Evolutionary conservation across 108 stramenopile genomes (phyloP).

Genomic region (Skeletonema grethae): DNA sequence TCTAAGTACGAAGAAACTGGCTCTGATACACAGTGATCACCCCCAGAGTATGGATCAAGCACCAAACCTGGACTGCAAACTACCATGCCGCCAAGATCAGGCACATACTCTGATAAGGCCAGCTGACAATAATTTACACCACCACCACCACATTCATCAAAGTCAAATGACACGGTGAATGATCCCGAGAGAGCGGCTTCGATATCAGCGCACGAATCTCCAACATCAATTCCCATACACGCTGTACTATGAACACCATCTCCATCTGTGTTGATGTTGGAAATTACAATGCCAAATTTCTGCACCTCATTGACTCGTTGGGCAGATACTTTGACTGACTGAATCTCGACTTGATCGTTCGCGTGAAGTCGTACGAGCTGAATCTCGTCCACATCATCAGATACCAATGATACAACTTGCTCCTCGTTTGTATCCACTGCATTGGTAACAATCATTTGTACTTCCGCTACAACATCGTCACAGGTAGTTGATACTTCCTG

Average conservation of each 20-base stretch:
- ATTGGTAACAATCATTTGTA: constrained; percentile 80
- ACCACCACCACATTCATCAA: constrained; percentile 50
- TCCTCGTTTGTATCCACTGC: constrained; percentile 79
- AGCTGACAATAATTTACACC: constrained; percentile 61
- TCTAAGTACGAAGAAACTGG: constrained; percentile 28
- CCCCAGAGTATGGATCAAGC: constrained; percentile 37
- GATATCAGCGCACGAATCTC: constrained; percentile 54
- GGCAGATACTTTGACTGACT: constrained; percentile 62
- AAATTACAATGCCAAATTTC: constrained; percentile 53
- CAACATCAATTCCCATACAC: constrained; percentile 48
- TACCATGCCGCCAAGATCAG: constrained; percentile 42
- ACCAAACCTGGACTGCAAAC: constrained; percentile 53
- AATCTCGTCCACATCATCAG: constrained; percentile 76
- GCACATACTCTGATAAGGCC: constrained; percentile 44
- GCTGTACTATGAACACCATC: constrained; percentile 41
- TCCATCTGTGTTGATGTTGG: constrained; percentile 52
- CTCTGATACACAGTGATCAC: constrained; percentile 50
- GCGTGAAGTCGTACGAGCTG: constrained; percentile 62
- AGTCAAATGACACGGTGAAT: constrained; percentile 72
- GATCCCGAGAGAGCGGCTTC: constrained; percentile 54
- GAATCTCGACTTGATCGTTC: constrained; percentile 63
- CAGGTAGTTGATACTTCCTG: constrained; percentile 81
- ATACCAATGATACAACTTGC: constrained; percentile 62
- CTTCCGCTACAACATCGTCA: constrained; percentile 77
- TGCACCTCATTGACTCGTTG: constrained; percentile 73